phyloP scores from a whole-genome alignment of 169 alveolate genomes.

The Eimeria zaria region DNA sequence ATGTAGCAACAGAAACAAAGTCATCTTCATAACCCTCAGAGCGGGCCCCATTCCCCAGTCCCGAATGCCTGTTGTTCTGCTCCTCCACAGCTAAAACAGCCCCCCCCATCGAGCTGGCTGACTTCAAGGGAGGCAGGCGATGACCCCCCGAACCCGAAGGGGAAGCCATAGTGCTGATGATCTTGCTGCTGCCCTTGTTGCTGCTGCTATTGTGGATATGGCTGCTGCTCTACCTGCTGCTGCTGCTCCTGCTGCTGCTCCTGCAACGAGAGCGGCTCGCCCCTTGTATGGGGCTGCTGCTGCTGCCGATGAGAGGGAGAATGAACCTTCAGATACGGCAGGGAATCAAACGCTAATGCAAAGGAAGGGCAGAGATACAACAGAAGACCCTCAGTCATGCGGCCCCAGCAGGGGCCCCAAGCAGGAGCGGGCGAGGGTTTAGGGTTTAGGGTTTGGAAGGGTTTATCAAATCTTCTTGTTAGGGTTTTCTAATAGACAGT shows the following conservation, averaged over 20 bases:
- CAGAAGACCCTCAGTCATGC: no score
- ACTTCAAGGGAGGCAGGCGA: background rate
- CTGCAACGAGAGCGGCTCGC: background rate
- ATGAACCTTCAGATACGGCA: no score
- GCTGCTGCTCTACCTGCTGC: background rate
- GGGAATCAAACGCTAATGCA: no score
- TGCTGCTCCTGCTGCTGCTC: background rate
- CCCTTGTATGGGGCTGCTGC: background rate
- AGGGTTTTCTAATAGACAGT: no score
- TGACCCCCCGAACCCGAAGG: background rate
- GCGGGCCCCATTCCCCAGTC: background rate
- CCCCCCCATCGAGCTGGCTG: conserved; percentile 9
- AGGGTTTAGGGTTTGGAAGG: no score
- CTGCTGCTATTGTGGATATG: background rate
- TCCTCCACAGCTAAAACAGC: background rate
- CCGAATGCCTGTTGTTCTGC: background rate
- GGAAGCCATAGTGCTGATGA: background rate
- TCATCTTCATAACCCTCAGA: background rate
- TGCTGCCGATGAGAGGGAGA: no score
- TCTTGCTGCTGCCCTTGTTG: background rate
- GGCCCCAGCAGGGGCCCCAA: no score
- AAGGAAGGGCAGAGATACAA: no score
- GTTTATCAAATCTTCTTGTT: no score
- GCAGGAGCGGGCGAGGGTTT: no score
- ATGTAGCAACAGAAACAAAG: background rate